Evolutionary conservation across 768 basidiomycete genomes (phyloP).

Genomic region (Paxillus involutus): DNA sequence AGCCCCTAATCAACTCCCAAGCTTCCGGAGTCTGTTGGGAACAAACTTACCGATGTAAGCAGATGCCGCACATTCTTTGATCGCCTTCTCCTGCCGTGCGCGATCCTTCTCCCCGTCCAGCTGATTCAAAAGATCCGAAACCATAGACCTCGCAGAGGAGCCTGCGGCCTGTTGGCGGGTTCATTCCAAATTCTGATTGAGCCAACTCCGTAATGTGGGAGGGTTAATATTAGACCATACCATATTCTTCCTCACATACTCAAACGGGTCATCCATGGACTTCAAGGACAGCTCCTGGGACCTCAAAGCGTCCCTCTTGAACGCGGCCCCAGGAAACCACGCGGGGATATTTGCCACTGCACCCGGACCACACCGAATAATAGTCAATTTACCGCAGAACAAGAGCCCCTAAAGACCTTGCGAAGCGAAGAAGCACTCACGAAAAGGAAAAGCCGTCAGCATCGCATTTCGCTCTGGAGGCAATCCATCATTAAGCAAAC

Average conservation of each 20-base stretch:
- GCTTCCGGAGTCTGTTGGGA: not conserved
- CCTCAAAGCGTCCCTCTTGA: slow-evolving; percentile 26
- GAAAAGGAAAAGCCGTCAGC: slow-evolving; percentile 29
- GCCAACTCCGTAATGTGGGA: no score
- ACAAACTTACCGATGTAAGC: slow-evolving; percentile 28
- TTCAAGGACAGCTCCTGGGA: slow-evolving; percentile 25
- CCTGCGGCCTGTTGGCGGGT: slow-evolving; percentile 20
- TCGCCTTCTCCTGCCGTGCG: slow-evolving; percentile 18
- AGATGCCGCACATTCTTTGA: slow-evolving; percentile 29
- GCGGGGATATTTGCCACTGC: slow-evolving; percentile 28
- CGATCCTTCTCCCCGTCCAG: slow-evolving; percentile 15
- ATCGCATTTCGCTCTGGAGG: slow-evolving; percentile 25
- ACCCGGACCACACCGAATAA: not conserved
- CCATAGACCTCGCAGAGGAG: slow-evolving; percentile 26
- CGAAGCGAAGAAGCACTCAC: slow-evolving; percentile 13
- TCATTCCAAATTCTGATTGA: not conserved
- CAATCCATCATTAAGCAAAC: slow-evolving; percentile 22
- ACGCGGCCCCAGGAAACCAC: slow-evolving; percentile 30
- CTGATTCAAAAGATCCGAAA: slow-evolving; percentile 25
- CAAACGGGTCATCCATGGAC: slow-evolving; percentile 26
- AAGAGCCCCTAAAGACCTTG: not conserved
- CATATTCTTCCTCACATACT: slow-evolving; percentile 26
- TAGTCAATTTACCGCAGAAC: slow-evolving; percentile 1
- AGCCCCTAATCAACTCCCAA: not conserved
- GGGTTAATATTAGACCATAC: slow-evolving; percentile 10